These are phyloP conservation scores for Penicillium turbatum DNA, from an alignment of 495 filamentous ascomycete genomes.

Conservation along the genomic window DNA sequence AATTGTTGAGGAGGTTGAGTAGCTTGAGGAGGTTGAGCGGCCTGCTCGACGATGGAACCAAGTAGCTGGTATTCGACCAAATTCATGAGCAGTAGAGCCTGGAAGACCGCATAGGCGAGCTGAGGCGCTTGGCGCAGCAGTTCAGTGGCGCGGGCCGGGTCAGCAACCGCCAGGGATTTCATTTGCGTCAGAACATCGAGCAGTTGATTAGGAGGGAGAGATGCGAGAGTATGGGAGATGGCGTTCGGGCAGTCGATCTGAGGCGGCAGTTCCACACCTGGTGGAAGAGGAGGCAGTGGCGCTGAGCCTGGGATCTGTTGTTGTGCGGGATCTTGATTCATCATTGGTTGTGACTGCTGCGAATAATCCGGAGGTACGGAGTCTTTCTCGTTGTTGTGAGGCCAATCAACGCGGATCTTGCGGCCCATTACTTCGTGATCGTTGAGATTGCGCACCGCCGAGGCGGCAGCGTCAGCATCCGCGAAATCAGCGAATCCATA, in stretches of 20 bases:
- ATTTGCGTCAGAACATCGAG: conserved; percentile 93
- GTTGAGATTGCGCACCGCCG: conserved; percentile 92
- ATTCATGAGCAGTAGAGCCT: conserved; percentile 86
- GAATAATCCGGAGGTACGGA: conserved; percentile 55
- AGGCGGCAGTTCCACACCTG: conserved; percentile 75
- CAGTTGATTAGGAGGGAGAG: conserved; percentile 80
- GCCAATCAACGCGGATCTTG: conserved; percentile 91
- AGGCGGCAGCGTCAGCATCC: conserved; percentile 86
- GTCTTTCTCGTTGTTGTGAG: conserved; percentile 80
- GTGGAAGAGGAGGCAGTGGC: conserved; percentile 72
- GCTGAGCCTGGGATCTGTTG: conserved; percentile 29
- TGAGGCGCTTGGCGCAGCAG: conserved; percentile 87
- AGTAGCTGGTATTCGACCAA: conserved; percentile 70
- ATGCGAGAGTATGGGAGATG: conserved; percentile 82
- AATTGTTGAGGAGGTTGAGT: conserved; percentile 31
- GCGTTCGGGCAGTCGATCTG: conserved; percentile 81
- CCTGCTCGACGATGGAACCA: conserved; percentile 54
- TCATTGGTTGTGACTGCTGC: conserved; percentile 27
- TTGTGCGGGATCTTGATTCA: conserved; percentile 21
- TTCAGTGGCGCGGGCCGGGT: conserved; percentile 81
- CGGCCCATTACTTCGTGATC: conserved; percentile 94
- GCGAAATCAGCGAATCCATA: conserved; percentile 95
- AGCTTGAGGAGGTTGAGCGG: conserved; percentile 36
- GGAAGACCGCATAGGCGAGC: conserved; percentile 93
- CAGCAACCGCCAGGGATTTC: conserved; percentile 76